Conservation (phyloP, 2,329 filamentous ascomycete genomes). For the Microsporum ferrugineum region DNA sequence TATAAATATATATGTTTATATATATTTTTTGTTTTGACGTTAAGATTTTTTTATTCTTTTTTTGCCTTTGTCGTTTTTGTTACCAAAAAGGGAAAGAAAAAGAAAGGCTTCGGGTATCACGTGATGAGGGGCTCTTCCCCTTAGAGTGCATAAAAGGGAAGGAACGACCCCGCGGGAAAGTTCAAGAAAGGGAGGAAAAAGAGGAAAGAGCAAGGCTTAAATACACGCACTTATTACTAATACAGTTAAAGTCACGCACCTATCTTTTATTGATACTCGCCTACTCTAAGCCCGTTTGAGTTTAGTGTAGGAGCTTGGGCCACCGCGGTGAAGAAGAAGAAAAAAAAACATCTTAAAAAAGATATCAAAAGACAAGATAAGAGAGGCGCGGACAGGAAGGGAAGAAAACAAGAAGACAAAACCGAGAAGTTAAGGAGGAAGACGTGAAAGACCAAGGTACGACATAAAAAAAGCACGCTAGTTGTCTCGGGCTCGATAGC, state of each 20-base stretch:
- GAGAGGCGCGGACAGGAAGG: neutral
- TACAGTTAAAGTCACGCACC: neutral
- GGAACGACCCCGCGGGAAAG: neutral
- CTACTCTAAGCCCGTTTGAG: neutral
- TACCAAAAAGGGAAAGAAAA: neutral
- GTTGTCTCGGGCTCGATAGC: neutral
- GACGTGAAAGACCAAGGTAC: neutral
- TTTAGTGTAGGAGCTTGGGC: neutral
- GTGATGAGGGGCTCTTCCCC: neutral
- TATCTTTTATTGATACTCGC: neutral
- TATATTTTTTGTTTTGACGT: no score
- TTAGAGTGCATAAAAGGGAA: neutral
- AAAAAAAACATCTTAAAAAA: neutral
- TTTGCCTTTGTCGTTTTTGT: neutral
- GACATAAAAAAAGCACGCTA: neutral
- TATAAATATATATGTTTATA: no score
- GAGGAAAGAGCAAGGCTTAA: neutral
- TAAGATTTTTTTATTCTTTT: neutral
- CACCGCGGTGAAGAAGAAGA: neutral
- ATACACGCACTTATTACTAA: neutral
- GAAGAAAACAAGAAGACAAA: neutral
- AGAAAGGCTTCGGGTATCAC: neutral
- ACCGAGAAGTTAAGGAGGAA: neutral
- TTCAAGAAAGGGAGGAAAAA: neutral
- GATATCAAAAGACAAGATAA: neutral